A percentile compares a stretch with the other conserved stretches of the same genome.
phyloP scores from a whole-genome alignment of 78 protist species.

The Dictyostelium citrinum region DNA sequence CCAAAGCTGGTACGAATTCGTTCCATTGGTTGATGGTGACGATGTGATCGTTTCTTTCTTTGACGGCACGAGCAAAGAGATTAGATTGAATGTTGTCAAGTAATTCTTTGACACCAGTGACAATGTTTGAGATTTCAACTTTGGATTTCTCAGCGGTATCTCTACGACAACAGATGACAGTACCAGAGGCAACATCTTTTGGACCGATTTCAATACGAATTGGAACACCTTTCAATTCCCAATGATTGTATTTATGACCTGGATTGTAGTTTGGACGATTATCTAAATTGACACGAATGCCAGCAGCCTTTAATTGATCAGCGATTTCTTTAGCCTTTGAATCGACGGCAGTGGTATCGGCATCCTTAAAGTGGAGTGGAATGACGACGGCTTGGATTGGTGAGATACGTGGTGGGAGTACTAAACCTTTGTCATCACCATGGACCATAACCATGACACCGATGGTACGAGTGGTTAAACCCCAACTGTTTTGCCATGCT shows the following conservation, averaged over 20 bases:
- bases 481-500: slow-evolving; percentile 98
- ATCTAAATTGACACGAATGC: slow-evolving; percentile 91
- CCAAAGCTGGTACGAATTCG: slow-evolving; percentile 88
- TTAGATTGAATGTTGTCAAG: slow-evolving; percentile 86
- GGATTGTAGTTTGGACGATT: slow-evolving; percentile 86
- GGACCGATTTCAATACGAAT: slow-evolving; percentile 98
- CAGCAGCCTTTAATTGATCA: slow-evolving; percentile 75
- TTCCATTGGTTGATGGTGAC: slow-evolving; percentile 75
- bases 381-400: slow-evolving; percentile 93
- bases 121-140: slow-evolving; percentile 9
- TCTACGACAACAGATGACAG: slow-evolving; percentile 84
- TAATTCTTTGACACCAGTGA: background rate
- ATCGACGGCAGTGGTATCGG: slow-evolving; percentile 19
- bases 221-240: slow-evolving; percentile 98
- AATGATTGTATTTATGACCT: slow-evolving; percentile 94
- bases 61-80: slow-evolving; percentile 82
- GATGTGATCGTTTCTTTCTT: slow-evolving; percentile 71
- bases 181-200: slow-evolving; percentile 86
- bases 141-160: slow-evolving; percentile 78
- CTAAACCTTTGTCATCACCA: slow-evolving; percentile 98
- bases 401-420: slow-evolving; percentile 98
- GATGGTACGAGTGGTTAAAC: slow-evolving; percentile 96
- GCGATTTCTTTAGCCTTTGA: slow-evolving; percentile 57
- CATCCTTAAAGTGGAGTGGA: slow-evolving; percentile 84
- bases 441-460: slow-evolving; percentile 96